phyloP scores from a whole-genome alignment of 441 rosid genomes.

The Corymbia calophylla region DNA sequence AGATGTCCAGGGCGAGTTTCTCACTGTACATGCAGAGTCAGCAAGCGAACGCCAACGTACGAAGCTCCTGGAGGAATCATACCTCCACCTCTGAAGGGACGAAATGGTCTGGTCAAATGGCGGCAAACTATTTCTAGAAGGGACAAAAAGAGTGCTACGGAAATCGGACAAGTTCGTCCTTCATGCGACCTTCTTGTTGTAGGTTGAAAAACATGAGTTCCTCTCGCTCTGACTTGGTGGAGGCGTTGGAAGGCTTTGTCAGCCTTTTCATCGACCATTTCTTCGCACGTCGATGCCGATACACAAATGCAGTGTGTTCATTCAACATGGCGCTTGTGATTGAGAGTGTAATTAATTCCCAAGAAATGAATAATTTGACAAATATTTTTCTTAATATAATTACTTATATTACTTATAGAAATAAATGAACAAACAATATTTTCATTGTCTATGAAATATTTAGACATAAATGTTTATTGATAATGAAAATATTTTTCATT shows the following conservation, averaged over 20 bases:
- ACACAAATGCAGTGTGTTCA: not conserved
- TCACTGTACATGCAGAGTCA: not conserved
- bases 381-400: not conserved
- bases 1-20: not conserved
- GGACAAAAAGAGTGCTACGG: not conserved
- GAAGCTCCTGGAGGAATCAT: not conserved
- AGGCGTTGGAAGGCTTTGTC: not conserved
- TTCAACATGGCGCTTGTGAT: not conserved
- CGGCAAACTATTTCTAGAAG: not conserved
- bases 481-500: not conserved
- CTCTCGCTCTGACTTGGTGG: not conserved
- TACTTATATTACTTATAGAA: not conserved
- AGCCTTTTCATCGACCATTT: not conserved
- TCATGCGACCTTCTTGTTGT: not conserved
- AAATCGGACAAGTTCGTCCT: not conserved
- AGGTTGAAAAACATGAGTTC: not conserved
- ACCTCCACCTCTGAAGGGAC: not conserved
- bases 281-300: not conserved
- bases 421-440: fast-evolving
- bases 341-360: fast-evolving
- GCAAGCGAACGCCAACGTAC: not conserved
- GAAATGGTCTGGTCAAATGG: not conserved
- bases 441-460: fast-evolving
- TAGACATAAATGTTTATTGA: not conserved
- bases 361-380: fast-evolving